Base-by-base conservation (phyloP, 2,329 filamentous ascomycete species). In the Monilinia aucupariae region DNA sequence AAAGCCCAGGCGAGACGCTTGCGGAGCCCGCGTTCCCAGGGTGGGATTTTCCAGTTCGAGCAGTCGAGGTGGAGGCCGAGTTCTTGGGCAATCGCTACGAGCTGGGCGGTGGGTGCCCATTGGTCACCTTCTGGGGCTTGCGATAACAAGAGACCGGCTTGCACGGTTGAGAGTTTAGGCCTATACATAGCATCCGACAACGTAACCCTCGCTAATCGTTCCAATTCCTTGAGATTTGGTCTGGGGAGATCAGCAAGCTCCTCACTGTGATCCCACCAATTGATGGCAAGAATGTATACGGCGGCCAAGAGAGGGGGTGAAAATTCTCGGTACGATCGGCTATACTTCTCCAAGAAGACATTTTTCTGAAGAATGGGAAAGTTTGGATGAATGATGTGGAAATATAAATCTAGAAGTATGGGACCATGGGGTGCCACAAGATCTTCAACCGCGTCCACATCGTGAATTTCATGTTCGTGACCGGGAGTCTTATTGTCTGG, bases 21-120 rank as follows among this genome's bases (percentile, higher is more conserved):
- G 65, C 92, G 83, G 64, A 96, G 75, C 0, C 91, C 89, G 69
- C 89, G 88, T 75, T 96, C 92, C 91, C 92, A 96, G 0, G 82
- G 81, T 34, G 92, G 90, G 61, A 96, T 93, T 66, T 90, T 90
- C 92, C 92, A 96, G 59, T 81, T 80, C 6, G 88, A 85, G 77
- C 91, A 96, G 75, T 96, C 91, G 48, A 96, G 85, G 74, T 97
- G 92, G 47, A 97, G 79, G 53, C 92, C 92, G 3, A 97, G 81
- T 74, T 96, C 91, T 74, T 96, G 92, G 0, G 85, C 88, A 49
- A 94, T 86, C 27, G 92, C 92, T 10, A 96, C 91, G 25, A 96
- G 78, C 73, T 96, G 92, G 4, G 90, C 90, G 0, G 92, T 96
- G 64, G 93, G 80, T 1, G 90, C 89, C 85, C 92, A 93, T 59